Percentiles rank a stretch among this genome's conserved stretches.
phyloP scores from a whole-genome alignment of 257 asterid genomes.

The Lavandula angustifolia region DNA sequence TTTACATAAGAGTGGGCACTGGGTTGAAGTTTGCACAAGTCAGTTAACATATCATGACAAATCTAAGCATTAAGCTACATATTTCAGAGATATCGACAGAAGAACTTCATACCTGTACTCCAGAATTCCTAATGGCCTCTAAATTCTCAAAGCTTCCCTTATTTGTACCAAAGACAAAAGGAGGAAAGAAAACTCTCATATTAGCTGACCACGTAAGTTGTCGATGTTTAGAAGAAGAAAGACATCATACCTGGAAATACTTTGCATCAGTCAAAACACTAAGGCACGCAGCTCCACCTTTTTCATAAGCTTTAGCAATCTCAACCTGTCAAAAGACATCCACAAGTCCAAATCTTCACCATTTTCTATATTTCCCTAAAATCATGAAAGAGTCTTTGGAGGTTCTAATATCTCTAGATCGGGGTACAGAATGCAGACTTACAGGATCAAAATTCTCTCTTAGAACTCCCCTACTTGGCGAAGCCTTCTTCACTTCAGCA shows the following conservation, averaged over 20 bases:
- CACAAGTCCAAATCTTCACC: constrained; percentile 17
- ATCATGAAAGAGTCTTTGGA: not conserved
- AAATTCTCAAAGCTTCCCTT: constrained; percentile 89
- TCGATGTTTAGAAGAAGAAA: not conserved
- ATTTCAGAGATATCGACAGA: constrained; percentile 1
- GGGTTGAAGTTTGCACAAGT: constrained; percentile 35
- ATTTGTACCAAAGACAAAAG: constrained; percentile 26
- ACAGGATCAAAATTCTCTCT: constrained; percentile 91
- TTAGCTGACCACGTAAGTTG: not conserved
- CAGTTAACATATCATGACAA: constrained; percentile 24
- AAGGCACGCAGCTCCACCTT: constrained; percentile 94
- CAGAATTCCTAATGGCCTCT: constrained; percentile 71
- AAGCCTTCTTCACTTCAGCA: constrained; percentile 96
- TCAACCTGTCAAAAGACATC: constrained; percentile 54
- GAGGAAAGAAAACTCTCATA: constrained; percentile 6
- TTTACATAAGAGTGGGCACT: constrained; percentile 94
- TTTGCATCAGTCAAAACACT: constrained; percentile 86
- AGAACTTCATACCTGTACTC: constrained; percentile 56
- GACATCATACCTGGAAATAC: constrained; percentile 63
- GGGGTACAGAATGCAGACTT: constrained; percentile 33
- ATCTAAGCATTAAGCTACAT: not conserved
- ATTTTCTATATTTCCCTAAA: constrained; percentile 1
- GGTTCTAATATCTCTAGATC: not conserved
- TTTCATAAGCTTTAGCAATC: constrained; percentile 91
- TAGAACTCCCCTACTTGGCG: constrained; percentile 84